Evolutionary conservation across 2,329 filamentous ascomycete genomes (phyloP).

Genomic region (Exophiala phaeomuriformis): DNA sequence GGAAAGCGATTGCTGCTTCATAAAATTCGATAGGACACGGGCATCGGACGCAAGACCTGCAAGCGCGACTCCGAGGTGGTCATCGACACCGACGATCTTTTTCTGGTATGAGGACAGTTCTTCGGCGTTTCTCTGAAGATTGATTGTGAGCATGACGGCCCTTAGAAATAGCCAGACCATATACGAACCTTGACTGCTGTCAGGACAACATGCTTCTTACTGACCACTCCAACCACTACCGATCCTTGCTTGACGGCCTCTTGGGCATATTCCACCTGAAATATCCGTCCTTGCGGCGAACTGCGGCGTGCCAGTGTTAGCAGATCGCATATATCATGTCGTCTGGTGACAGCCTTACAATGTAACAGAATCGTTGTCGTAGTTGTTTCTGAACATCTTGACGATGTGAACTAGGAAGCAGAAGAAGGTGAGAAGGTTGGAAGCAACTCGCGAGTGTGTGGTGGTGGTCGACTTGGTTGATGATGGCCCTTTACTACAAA

Average conservation of each 20-base stretch:
- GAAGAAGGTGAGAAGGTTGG: constrained; percentile 1
- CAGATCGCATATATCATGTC: constrained; percentile 2
- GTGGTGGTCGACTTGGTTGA: constrained; percentile 1
- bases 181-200: constrained; percentile 81
- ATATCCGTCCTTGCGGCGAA: constrained; percentile 98
- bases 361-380: constrained; percentile 99
- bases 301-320: constrained; percentile 41
- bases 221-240: constrained; percentile 91
- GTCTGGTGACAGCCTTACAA: constrained; percentile 57
- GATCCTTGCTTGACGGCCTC: constrained; percentile 99
- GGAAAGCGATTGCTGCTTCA: constrained; percentile 97
- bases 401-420: constrained; percentile 1
- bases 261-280: constrained; percentile 98
- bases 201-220: constrained; percentile 95
- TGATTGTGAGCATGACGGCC: constrained; percentile 12
- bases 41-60: constrained; percentile 95
- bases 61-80: constrained; percentile 90
- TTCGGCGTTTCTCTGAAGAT: constrained; percentile 81
- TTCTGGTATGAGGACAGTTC: constrained; percentile 99
- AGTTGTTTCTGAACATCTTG: constrained; percentile 99
- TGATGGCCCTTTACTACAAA: constrained; percentile 2
- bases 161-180: constrained; percentile 14
- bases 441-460: background rate
- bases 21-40: constrained; percentile 99
- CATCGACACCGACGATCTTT: constrained; percentile 95